Percentiles rank a stretch among this genome's conserved stretches.
Conservation (phyloP, 169 alveolate species). For the Babesia ovata region DNA sequence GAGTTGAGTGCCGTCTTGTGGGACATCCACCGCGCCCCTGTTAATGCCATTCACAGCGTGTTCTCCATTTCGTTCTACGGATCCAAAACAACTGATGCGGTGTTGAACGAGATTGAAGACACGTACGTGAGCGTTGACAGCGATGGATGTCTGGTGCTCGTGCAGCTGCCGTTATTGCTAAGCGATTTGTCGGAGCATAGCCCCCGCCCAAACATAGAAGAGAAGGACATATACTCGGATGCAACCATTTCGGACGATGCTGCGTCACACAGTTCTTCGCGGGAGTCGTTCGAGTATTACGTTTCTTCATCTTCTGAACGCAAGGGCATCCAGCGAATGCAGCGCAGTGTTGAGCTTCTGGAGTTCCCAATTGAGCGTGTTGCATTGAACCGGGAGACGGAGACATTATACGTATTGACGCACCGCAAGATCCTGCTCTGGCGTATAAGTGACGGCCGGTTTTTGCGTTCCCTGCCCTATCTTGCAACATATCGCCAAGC, state of each 20-base stretch:
- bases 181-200: constrained; percentile 13
- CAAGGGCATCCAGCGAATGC: constrained; percentile 48
- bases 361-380: constrained; percentile 34
- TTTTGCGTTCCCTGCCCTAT: constrained; percentile 40
- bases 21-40: constrained; percentile 25
- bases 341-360: constrained; percentile 1
- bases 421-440: constrained; percentile 41
- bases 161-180: constrained; percentile 16
- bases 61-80: constrained; percentile 23
- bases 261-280: too few species aligned
- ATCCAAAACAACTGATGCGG: constrained; percentile 21
- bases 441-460: constrained; percentile 43
- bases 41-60: constrained; percentile 34
- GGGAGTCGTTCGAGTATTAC: background rate
- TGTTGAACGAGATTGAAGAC: constrained; percentile 37
- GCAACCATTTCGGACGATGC: background rate
- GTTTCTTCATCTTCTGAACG: background rate
- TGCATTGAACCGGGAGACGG: constrained; percentile 39
- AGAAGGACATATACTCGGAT: constrained; percentile 23
- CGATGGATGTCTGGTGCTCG: constrained; percentile 40
- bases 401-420: constrained; percentile 49
- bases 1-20: constrained; percentile 3
- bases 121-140: constrained; percentile 41
- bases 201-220: background rate
- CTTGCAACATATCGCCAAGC: constrained; percentile 52